Conservation (phyloP, 2,329 filamentous ascomycete species). For the Aspergillus quadricinctus region DNA sequence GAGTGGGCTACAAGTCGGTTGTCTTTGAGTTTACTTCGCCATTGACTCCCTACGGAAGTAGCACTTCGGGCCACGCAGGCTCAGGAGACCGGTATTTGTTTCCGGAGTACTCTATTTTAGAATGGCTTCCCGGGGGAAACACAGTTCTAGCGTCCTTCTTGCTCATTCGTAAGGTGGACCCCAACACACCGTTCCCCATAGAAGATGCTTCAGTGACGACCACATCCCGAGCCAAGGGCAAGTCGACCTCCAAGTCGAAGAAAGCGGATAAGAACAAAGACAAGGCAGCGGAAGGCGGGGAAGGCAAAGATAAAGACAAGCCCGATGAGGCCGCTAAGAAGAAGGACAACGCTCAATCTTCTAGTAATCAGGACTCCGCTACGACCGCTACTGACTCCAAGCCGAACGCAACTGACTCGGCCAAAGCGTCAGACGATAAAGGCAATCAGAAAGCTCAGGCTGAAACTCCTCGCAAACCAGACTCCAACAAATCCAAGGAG, state of each 20-base stretch:
- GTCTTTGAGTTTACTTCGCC: constrained; percentile 46
- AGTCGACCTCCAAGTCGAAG: constrained; percentile 35
- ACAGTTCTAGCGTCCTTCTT: constrained; percentile 47
- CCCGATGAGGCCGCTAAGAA: constrained; percentile 4
- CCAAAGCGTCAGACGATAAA: constrained; percentile 17
- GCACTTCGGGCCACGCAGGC: constrained; percentile 36
- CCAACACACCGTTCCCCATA: constrained; percentile 35
- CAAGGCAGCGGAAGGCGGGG: constrained; percentile 11
- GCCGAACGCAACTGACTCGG: constrained; percentile 8
- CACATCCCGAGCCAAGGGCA: constrained; percentile 23
- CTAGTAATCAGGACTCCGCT: constrained; percentile 7
- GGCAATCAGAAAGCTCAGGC: constrained; percentile 4
- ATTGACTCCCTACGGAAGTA: constrained; percentile 38
- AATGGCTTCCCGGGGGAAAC: constrained; percentile 44
- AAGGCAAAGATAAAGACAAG: constrained; percentile 9
- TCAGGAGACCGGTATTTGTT: constrained; percentile 48
- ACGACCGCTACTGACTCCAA: constrained; percentile 6
- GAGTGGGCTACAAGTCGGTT: constrained; percentile 42
- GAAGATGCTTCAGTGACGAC: constrained; percentile 28
- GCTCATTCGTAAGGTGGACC: constrained; percentile 40
- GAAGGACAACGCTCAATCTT: constrained; percentile 3
- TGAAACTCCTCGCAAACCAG: constrained; percentile 4
- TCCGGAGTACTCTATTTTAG: constrained; percentile 46
- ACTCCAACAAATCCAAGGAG: constrained; percentile 3
- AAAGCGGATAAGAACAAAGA: constrained; percentile 30